Conservation (phyloP, 192 early-diverging fungal genomes). For the Coemansia sp. region DNA sequence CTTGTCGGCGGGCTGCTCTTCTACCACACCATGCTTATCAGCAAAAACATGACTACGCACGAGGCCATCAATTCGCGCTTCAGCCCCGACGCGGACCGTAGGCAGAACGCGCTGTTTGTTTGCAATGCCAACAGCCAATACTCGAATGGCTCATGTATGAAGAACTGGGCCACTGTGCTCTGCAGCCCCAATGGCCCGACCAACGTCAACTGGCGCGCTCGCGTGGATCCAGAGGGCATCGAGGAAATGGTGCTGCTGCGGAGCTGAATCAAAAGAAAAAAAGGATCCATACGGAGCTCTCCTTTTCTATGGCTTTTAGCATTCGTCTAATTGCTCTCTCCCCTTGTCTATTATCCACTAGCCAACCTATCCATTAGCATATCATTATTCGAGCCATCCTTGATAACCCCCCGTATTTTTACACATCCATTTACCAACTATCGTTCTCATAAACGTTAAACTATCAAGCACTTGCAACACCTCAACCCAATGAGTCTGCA, state of each 20-base stretch:
- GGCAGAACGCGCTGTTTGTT: slow-evolving; percentile 13
- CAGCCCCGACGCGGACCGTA: not conserved
- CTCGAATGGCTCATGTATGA: slow-evolving; percentile 37
- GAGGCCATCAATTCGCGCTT: slow-evolving; percentile 64
- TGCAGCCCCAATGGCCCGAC: slow-evolving; percentile 39
- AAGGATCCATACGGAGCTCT: not conserved
- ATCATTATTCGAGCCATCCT: not conserved
- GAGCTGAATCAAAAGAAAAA: not conserved
- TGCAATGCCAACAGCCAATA: slow-evolving; percentile 31
- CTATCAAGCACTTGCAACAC: too few relatives aligned
- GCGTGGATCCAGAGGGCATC: slow-evolving; percentile 52
- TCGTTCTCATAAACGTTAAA: not conserved
- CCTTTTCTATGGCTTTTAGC: not conserved
- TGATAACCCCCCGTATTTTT: not conserved
- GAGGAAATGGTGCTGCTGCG: slow-evolving; percentile 41
- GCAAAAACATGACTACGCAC: slow-evolving; percentile 82
- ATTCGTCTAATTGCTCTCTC: not conserved
- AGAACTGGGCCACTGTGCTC: slow-evolving; percentile 45
- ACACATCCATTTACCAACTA: not conserved
- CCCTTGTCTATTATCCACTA: not conserved
- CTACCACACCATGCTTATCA: slow-evolving; percentile 75
- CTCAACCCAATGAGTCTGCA: too few relatives aligned
- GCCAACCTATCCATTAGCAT: not conserved
- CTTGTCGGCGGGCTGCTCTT: slow-evolving; percentile 67
- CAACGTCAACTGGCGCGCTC: slow-evolving; percentile 40